A percentile compares a stretch with the other conserved stretches of the same genome.
Conservation (phyloP, 2,329 filamentous ascomycete genomes). For the Lachnellula cervina region DNA sequence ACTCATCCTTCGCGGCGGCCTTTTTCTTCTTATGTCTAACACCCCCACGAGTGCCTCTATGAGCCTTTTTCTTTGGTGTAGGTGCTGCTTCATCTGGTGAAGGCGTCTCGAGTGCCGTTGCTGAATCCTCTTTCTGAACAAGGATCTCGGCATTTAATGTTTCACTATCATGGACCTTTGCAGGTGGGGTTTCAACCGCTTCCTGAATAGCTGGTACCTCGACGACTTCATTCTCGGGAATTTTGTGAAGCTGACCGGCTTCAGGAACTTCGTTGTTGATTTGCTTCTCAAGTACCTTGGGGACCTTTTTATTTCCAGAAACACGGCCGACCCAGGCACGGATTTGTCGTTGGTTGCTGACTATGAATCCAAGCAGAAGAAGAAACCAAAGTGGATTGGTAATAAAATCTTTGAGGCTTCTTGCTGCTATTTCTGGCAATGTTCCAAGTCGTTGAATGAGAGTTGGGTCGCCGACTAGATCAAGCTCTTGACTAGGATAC, state of each 20-base stretch:
- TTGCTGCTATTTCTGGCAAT: constrained; percentile 45
- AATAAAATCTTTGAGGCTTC: constrained; percentile 50
- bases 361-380: constrained; percentile 32
- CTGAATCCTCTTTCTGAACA: background rate
- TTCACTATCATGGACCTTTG: background rate
- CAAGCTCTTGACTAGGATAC: constrained; percentile 12
- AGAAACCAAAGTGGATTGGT: constrained; percentile 42
- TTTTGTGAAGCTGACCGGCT: constrained; percentile 2
- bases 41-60: constrained; percentile 67
- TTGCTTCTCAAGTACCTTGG: constrained; percentile 19
- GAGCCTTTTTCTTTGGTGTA: constrained; percentile 51
- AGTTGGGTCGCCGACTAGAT: constrained; percentile 34
- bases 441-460: constrained; percentile 48
- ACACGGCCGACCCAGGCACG: constrained; percentile 31
- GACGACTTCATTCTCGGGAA: constrained; percentile 8
- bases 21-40: constrained; percentile 57
- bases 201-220: constrained; percentile 5
- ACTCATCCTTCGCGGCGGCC: constrained; percentile 25
- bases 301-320: constrained; percentile 17
- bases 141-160: background rate
- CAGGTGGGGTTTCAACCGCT: constrained; percentile 1
- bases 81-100: constrained; percentile 20
- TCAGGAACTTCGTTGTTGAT: background rate
- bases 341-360: constrained; percentile 23
- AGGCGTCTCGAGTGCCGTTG: background rate